These are phyloP conservation scores for Trypanosoma cruzi DNA, from an alignment of 208 protist species.

Conservation along the genomic window DNA sequence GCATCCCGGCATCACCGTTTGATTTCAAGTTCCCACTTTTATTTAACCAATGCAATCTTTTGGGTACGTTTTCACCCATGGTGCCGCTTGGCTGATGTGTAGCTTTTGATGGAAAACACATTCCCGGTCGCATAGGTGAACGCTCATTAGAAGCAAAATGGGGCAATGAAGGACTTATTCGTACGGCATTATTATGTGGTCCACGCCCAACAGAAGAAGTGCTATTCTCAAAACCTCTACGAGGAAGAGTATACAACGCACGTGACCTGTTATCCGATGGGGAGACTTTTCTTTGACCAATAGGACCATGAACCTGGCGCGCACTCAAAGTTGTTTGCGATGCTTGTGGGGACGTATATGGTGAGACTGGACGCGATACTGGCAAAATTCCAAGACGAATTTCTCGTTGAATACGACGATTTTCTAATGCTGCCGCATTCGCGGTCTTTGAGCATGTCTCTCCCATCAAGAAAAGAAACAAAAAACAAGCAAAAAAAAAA, in stretches of 20 bases:
- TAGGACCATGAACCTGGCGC: background rate
- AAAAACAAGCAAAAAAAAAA: conserved; percentile 17
- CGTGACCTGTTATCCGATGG: background rate
- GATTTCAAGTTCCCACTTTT: background rate
- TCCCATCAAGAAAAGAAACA: conserved; percentile 32
- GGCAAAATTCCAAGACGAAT: conserved; percentile 25
- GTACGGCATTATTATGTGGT: background rate
- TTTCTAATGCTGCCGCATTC: conserved; percentile 27
- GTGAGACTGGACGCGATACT: background rate
- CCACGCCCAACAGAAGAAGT: background rate
- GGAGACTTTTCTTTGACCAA: background rate
- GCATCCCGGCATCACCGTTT: background rate
- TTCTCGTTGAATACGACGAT: conserved; percentile 28
- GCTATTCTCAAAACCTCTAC: background rate
- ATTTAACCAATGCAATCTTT: background rate
- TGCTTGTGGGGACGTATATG: background rate
- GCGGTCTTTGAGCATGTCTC: conserved; percentile 25
- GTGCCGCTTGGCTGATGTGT: background rate
- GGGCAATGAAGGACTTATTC: background rate
- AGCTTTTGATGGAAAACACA: background rate
- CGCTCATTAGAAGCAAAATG: background rate
- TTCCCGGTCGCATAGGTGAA: background rate
- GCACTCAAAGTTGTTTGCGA: background rate
- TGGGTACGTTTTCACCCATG: background rate
- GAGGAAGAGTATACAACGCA: background rate